Evolutionary conservation across 169 alveolate species (phyloP).

Genomic region (Plasmodium ovale): DNA sequence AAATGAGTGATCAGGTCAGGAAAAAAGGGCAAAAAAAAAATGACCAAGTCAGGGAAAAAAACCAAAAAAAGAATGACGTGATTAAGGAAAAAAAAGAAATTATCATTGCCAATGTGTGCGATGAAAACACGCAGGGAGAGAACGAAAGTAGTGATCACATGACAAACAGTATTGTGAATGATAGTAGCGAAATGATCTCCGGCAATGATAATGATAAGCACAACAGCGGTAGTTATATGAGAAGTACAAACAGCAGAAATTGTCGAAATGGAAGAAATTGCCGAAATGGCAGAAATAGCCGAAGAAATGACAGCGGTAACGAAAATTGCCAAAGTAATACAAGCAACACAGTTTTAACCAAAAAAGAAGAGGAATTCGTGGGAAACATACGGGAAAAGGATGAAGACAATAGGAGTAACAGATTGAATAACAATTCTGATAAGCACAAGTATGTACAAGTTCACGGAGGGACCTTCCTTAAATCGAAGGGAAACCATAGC

Average conservation of each 20-base stretch:
- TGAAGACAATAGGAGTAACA: conserved; percentile 1
- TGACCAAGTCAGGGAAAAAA: background rate
- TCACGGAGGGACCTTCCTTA: background rate
- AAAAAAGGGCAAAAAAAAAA: background rate
- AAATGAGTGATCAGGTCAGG: background rate
- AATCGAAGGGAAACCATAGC: background rate
- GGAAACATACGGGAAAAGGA: background rate
- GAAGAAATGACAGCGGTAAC: background rate
- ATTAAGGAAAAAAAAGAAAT: too few species aligned
- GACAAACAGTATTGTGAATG: background rate
- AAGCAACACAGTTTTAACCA: background rate
- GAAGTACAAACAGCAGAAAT: too few species aligned
- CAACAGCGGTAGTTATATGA: background rate
- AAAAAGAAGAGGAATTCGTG: conserved; percentile 5
- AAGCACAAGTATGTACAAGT: background rate
- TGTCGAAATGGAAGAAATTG: too few species aligned
- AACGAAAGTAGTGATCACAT: background rate
- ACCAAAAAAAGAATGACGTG: too few species aligned
- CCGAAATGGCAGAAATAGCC: too few species aligned
- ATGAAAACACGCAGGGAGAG: background rate
- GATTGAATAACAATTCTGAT: background rate
- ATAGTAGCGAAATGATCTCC: background rate
- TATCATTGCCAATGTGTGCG: too few species aligned
- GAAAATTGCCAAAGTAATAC: background rate
- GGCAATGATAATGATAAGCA: background rate